These are phyloP conservation scores for Tricholoma sp. DNA, from an alignment of 768 basidiomycete species.

Conservation along the genomic window DNA sequence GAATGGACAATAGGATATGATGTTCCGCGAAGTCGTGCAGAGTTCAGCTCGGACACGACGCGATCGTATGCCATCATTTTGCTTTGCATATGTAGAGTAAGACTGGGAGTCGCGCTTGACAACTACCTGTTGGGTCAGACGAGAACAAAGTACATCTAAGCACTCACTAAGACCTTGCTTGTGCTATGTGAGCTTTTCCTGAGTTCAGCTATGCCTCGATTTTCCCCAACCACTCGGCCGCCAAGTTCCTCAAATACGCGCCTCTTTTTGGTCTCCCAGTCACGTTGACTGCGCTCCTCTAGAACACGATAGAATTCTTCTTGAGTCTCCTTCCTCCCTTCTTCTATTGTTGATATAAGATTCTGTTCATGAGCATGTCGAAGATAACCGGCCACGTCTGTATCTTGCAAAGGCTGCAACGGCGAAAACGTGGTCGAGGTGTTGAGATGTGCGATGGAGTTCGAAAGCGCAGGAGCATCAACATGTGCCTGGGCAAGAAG, in stretches of 20 bases:
- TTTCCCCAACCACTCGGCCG: constrained; percentile 54
- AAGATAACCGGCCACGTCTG: constrained; percentile 89
- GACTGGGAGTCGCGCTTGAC: constrained; percentile 42
- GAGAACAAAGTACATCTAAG: too few species aligned
- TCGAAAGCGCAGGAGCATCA: constrained; percentile 83
- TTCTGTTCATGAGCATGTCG: constrained; percentile 95
- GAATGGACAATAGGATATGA: constrained; percentile 76
- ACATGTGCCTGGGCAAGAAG: constrained; percentile 92
- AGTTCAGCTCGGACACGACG: constrained; percentile 73
- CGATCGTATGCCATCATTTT: constrained; percentile 97
- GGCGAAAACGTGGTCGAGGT: constrained; percentile 81
- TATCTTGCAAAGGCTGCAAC: constrained; percentile 90
- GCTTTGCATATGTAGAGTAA: constrained; percentile 78
- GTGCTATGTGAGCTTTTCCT: constrained; percentile 61
- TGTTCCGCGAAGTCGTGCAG: constrained; percentile 61
- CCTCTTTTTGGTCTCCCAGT: constrained; percentile 91
- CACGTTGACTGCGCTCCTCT: constrained; percentile 66
- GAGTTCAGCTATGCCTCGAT: constrained; percentile 49
- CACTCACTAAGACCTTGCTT: constrained; percentile 30
- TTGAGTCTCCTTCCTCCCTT: constrained; percentile 80
- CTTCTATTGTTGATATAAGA: constrained; percentile 90
- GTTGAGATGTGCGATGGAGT: constrained; percentile 80
- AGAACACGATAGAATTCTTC: constrained; percentile 79
- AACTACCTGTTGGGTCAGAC: constrained; percentile 9
- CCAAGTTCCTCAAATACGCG: constrained; percentile 88